These are phyloP conservation scores for Fusarium veterinarium DNA, from an alignment of 2,329 filamentous ascomycete species.

Conservation along the genomic window DNA sequence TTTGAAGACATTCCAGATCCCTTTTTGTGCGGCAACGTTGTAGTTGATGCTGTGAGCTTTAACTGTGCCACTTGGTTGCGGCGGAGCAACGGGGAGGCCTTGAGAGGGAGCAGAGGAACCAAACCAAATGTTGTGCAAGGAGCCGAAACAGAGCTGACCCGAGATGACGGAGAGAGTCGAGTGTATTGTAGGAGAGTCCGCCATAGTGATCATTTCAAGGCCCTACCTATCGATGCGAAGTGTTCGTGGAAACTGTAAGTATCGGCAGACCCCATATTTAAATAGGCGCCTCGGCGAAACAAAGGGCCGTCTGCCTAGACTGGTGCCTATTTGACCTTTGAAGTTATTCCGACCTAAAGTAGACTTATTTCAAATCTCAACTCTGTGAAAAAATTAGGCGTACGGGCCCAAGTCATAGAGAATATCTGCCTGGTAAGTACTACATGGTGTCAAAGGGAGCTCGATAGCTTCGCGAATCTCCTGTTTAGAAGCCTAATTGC, in stretches of 20 bases:
- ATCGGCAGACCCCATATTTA: neutral
- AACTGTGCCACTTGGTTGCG: neutral
- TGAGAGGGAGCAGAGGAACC: neutral
- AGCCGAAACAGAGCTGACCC: neutral
- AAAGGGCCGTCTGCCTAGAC: neutral
- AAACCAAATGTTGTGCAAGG: neutral
- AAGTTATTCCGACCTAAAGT: too few relatives aligned
- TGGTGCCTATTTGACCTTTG: neutral
- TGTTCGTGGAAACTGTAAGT: neutral
- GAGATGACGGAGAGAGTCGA: neutral
- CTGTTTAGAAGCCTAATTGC: too few relatives aligned
- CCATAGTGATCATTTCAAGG: neutral
- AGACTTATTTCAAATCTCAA: too few relatives aligned
- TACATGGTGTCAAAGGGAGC: too few relatives aligned
- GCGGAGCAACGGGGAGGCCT: neutral
- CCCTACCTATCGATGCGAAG: accelerated
- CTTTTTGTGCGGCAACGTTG: neutral
- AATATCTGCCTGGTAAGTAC: too few relatives aligned
- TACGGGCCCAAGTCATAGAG: too few relatives aligned
- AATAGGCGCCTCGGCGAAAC: neutral
- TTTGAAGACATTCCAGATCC: neutral
- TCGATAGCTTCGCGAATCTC: too few relatives aligned
- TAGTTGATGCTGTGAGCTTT: neutral
- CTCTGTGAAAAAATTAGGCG: too few relatives aligned
- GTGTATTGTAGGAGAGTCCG: neutral